Evolutionary conservation across 257 asterid genomes (phyloP), one percentile per base, ranked within the genome.

Genomic region (Capsicum baccatum): DNA sequence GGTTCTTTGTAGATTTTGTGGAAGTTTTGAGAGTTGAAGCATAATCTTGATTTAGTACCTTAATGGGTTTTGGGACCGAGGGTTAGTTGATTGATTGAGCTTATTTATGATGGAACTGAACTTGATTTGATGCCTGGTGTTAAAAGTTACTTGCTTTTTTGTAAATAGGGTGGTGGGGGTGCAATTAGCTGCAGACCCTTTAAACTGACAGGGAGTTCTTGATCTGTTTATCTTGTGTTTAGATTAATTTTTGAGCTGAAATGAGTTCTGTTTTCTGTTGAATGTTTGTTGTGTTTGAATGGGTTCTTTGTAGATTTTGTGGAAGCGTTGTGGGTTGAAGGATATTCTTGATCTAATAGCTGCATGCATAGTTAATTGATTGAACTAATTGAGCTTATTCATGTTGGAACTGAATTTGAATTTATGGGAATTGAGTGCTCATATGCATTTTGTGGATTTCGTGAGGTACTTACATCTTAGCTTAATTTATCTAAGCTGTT

Each of bases 121-220:
- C 33, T 63, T 62, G 84, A 62, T 42, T 66, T 60, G 59, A 44
- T 81, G 62, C 84, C 12, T 19, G 42, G 47, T 69, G 21, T 39
- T 69, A 54, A 69, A 16, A 69, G 16, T 52, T 13, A 4, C 74
- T 81, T 54, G 42, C 9, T 39, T 80, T 80, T 37, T 54, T 9
- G 48, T 16, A 57, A 79, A 79, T 48, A 55, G 47, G 62, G 21
- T 39, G 71, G 71, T 64, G 71, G 71, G 70, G 17, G 39, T 42
- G 67, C 6, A 8, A 26, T 58, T 66, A 64, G 9, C 88, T 17
- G 50, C 83, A 10, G 84, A 14, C 82, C 21, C 50, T 26, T 66
- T 12, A 73, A 71, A 83, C 88, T 91, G 91, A 89, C 88, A 33
- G 92, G 90, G 84, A 87, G 90, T 83, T 84, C 68, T 84, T 83